Percentiles rank a stretch among this genome's conserved stretches.
phyloP scores from a whole-genome alignment of 2,329 filamentous ascomycete species.

The Sclerotinia subarctica region DNA sequence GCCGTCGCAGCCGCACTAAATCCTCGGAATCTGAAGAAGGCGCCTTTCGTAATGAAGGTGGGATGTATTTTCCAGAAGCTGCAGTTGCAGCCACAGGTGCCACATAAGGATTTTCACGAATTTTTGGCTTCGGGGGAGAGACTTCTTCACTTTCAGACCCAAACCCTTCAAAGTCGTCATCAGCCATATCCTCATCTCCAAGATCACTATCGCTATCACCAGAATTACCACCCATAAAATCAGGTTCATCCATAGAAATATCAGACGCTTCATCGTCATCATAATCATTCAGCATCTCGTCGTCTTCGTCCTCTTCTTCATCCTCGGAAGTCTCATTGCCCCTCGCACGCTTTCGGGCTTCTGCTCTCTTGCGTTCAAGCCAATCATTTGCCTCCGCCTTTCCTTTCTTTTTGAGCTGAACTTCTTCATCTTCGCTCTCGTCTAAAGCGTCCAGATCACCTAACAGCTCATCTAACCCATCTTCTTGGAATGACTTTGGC shows the following conservation, averaged over 20 bases:
- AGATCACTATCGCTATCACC: slow-evolving; percentile 31
- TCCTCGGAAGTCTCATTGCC: slow-evolving; percentile 7
- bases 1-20: slow-evolving; percentile 67
- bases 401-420: slow-evolving; percentile 52
- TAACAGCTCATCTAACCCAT: slow-evolving; percentile 77
- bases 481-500: slow-evolving; percentile 71
- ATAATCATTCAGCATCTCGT: slow-evolving; percentile 34
- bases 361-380: slow-evolving; percentile 56
- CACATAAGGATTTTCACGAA: slow-evolving; percentile 83
- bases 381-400: slow-evolving; percentile 58
- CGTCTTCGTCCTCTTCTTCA: slow-evolving; percentile 29
- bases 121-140: slow-evolving; percentile 43
- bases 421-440: slow-evolving; percentile 48
- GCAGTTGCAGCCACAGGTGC: slow-evolving; percentile 57
- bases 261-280: slow-evolving; percentile 38
- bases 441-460: slow-evolving; percentile 54
- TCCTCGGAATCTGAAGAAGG: slow-evolving; percentile 63
- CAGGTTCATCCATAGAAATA: slow-evolving; percentile 33
- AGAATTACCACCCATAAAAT: slow-evolving; percentile 35
- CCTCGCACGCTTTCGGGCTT: slow-evolving; percentile 37
- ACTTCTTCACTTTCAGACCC: slow-evolving; percentile 41
- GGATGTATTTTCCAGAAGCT: slow-evolving; percentile 75
- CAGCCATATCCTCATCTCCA: slow-evolving; percentile 41
- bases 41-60: slow-evolving; percentile 73
- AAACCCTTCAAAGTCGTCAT: slow-evolving; percentile 42